Conservation (phyloP, 2,329 filamentous ascomycete genomes). For the Cladosporium sp. region DNA sequence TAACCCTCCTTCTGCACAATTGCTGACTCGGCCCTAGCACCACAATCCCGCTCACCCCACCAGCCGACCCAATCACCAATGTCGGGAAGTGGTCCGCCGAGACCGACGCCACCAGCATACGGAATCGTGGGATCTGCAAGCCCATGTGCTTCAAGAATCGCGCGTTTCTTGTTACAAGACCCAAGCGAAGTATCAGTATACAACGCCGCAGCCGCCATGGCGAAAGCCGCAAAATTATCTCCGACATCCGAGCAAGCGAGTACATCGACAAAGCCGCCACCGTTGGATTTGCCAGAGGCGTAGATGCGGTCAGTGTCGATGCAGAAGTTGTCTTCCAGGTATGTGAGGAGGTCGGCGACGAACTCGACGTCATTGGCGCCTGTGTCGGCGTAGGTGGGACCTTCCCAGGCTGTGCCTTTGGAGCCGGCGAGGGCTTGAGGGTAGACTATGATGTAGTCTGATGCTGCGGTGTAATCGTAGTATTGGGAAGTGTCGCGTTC, state of each 20-base stretch:
- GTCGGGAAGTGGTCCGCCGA: slow-evolving; percentile 16
- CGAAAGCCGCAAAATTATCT: slow-evolving; percentile 48
- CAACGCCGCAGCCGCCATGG: slow-evolving; percentile 44
- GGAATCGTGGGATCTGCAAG: slow-evolving; percentile 36
- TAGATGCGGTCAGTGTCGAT: slow-evolving; percentile 44
- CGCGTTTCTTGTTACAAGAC: slow-evolving; percentile 28
- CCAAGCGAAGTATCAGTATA: slow-evolving; percentile 33
- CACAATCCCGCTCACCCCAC: slow-evolving; percentile 37
- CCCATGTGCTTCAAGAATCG: slow-evolving; percentile 43
- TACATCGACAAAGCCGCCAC: slow-evolving; percentile 45
- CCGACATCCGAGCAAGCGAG: slow-evolving; percentile 44
- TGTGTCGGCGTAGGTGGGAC: slow-evolving; percentile 36
- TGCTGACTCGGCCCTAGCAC: slow-evolving; percentile 20
- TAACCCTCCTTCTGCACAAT: slow-evolving; percentile 25
- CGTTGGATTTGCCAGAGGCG: slow-evolving; percentile 52
- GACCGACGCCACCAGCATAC: slow-evolving; percentile 33
- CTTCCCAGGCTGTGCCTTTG: slow-evolving; percentile 34
- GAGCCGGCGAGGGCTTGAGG: slow-evolving; percentile 36
- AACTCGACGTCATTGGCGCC: slow-evolving; percentile 41
- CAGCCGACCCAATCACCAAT: slow-evolving; percentile 32
- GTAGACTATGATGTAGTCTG: slow-evolving; percentile 44
- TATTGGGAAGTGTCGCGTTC: slow-evolving; percentile 44
- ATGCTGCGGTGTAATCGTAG: slow-evolving; percentile 41
- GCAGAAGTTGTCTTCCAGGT: slow-evolving; percentile 41
- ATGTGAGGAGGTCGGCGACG: slow-evolving; percentile 39